phyloP scores from a whole-genome alignment of 2,329 filamentous ascomycete species.

The Penicillium palitans region DNA sequence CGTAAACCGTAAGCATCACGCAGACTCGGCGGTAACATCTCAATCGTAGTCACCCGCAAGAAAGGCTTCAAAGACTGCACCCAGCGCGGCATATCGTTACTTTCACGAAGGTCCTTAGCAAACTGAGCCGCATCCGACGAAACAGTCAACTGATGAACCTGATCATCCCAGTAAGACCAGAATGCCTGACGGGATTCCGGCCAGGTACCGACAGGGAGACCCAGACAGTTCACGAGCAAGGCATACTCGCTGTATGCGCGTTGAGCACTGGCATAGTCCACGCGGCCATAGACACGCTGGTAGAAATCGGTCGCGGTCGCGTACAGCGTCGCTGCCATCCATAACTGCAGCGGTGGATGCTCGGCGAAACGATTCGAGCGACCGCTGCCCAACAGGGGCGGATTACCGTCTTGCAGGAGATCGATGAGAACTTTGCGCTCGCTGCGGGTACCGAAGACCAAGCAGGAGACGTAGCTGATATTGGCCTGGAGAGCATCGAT shows the following conservation, averaged over 20 bases:
- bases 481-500: constrained; percentile 32
- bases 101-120: constrained; percentile 30
- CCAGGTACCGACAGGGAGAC: constrained; percentile 32
- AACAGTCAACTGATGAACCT: constrained; percentile 31
- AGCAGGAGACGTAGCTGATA: constrained; percentile 37
- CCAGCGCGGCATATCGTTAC: constrained; percentile 32
- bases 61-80: constrained; percentile 34
- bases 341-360: constrained; percentile 28
- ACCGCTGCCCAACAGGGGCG: constrained; percentile 25
- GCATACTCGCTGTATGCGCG: constrained; percentile 35
- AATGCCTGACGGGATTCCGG: constrained; percentile 34
- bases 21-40: constrained; percentile 37
- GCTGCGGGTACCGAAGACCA: constrained; percentile 34
- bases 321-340: constrained; percentile 40
- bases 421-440: constrained; percentile 34
- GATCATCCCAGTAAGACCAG: constrained; percentile 41
- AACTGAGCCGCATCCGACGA: constrained; percentile 33
- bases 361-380: constrained; percentile 26
- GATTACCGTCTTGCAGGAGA: constrained; percentile 24
- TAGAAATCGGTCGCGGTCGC: constrained; percentile 40
- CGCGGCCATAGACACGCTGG: constrained; percentile 38
- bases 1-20: constrained; percentile 38
- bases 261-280: constrained; percentile 35
- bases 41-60: constrained; percentile 33
- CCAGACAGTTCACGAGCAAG: constrained; percentile 30